A percentile compares a stretch with the other conserved stretches of the same genome.
These are phyloP conservation scores for Medicago lupulina DNA, from an alignment of 306 rosid species.

Conservation along the genomic window DNA sequence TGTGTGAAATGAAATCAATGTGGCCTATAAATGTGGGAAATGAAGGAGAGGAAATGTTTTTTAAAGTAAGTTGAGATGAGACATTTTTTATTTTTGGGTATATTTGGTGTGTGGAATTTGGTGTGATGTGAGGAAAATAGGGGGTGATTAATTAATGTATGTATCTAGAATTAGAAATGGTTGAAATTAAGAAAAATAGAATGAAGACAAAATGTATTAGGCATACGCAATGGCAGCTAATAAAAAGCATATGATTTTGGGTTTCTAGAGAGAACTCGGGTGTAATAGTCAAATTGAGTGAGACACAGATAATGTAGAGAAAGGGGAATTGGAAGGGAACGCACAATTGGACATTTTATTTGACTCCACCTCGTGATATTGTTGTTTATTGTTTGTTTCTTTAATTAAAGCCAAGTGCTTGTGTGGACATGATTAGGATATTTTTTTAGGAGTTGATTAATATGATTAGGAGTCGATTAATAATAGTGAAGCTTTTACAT, in stretches of 20 bases:
- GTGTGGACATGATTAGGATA: neutral
- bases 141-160: neutral
- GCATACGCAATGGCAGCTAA: slow-evolving; percentile 9
- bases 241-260: neutral
- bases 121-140: neutral
- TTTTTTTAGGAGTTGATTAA: too few species aligned
- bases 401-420: neutral
- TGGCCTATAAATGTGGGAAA: neutral
- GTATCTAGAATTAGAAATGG: neutral
- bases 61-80: neutral
- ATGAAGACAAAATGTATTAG: neutral
- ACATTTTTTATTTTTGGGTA: neutral
- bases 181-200: neutral
- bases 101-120: neutral
- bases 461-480: too few species aligned
- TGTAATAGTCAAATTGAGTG: neutral
- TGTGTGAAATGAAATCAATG: too few species aligned
- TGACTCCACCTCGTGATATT: neutral
- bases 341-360: neutral
- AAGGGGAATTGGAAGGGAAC: neutral
- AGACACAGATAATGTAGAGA: neutral
- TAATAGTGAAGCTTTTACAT: too few species aligned
- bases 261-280: slow-evolving; percentile 2
- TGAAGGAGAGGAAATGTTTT: neutral
- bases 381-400: neutral